Base-by-base conservation (phyloP, 2,329 filamentous ascomycete species). In the Claviceps cyperi region DNA sequence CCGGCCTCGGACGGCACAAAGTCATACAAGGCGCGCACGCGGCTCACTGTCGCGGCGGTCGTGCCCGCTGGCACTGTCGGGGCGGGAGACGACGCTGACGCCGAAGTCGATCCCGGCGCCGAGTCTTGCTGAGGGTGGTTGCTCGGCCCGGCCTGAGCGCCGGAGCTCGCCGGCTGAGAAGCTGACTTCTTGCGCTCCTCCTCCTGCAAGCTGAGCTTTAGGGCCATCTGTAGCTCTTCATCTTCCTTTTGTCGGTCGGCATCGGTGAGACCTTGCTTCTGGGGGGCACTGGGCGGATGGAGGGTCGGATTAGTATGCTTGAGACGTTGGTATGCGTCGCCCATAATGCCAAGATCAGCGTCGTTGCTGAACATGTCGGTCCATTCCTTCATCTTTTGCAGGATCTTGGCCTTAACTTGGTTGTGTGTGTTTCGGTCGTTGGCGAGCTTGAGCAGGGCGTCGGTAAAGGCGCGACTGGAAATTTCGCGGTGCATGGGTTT, bases 371-470 rank as follows among this genome's bases (percentile, higher is more conserved):
- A 97, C 86, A 96, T 94, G 60, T 92, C 86, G 51, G 85, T 82
- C 92, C 92, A 98, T 56, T 91, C 87, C 65, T 86, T 83, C 88
- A 97, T 97, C 57, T 90, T 82, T 73, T 97, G 91, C 52, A 97
- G 69, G 56, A 98, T 95, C 77, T 96, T 97, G 56, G 87, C 81
- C 70, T 97, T 97, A 64, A 98, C 92, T 66, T 95, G 88, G 63
- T 85, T 84, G 66, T 97, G 92, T 48, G 91, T 96, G 66, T 94
- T 98, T 69, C 90, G 80, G 67, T 98, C 92, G 69, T 83, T 87
- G 56, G 92, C 90, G 52, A 98, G 78, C 62, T 92, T 83, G 55
- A 97, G 75, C 46, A 98, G 74, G 52, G 91, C 87, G 64, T 98
- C 92, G 56, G 92, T 98, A 65, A 96, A 95, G 64, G 87, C 90